Evolutionary conservation across 192 early-diverging fungal species (phyloP).

Genomic region (Gigaspora rosea): DNA sequence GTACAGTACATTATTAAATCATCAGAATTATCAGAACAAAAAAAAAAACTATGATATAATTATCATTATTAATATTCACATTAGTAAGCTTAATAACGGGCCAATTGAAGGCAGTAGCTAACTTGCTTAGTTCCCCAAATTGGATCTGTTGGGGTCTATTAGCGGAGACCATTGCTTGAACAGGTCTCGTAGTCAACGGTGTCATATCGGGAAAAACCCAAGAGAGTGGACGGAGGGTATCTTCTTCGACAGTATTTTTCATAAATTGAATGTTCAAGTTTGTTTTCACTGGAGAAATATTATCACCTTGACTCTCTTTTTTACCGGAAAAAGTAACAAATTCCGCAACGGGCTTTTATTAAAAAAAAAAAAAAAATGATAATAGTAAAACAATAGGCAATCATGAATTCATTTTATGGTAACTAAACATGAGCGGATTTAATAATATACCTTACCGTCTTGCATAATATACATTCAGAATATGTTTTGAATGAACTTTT

Average conservation of each 20-base stretch:
- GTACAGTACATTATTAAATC: neutral
- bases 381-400: neutral
- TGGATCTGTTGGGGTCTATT: neutral
- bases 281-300: neutral
- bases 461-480: slow-evolving; percentile 20
- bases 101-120: slow-evolving; percentile 19
- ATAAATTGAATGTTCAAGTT: neutral
- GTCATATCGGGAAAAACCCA: slow-evolving; percentile 10
- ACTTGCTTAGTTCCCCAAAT: slow-evolving; percentile 27
- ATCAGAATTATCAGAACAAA: neutral
- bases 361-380: neutral
- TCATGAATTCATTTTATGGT: neutral
- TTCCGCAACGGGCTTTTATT: neutral
- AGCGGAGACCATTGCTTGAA: neutral
- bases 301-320: neutral
- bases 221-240: neutral
- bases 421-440: neutral
- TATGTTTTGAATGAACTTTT: slow-evolving; percentile 24
- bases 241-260: neutral
- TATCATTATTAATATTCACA: neutral
- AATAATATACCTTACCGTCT: slow-evolving; percentile 5
- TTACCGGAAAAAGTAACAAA: neutral
- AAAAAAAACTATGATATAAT: too few relatives aligned
- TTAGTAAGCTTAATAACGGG: slow-evolving; percentile 25
- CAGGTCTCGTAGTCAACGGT: neutral